Evolutionary conservation across 202 grass and related monocot species (phyloP).

Genomic region (Schoenoplectus tabernaemontani): DNA sequence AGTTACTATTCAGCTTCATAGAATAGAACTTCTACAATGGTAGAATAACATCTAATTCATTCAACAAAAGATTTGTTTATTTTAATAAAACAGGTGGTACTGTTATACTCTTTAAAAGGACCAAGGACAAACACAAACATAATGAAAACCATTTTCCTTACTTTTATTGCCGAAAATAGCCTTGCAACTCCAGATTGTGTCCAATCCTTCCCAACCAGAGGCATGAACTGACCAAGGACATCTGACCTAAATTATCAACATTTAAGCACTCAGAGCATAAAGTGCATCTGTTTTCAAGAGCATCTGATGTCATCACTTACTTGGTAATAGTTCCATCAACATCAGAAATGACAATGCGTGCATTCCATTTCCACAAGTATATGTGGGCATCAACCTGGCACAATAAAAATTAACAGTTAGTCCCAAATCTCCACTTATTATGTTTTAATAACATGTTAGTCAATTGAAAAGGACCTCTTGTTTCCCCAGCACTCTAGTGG

Average conservation of each 20-base stretch:
- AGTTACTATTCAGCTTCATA: background rate
- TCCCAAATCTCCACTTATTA: constrained; percentile 4
- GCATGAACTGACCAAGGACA: constrained; percentile 99
- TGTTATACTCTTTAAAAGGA: background rate
- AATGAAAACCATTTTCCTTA: constrained; percentile 19
- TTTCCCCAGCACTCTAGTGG: constrained; percentile 84
- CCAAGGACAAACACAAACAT: constrained; percentile 1
- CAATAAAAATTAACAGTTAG: constrained; percentile 30
- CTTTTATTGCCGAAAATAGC: constrained; percentile 97
- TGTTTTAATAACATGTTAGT: constrained; percentile 12
- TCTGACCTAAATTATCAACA: constrained; percentile 65
- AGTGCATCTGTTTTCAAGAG: background rate
- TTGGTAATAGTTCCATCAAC: constrained; percentile 98
- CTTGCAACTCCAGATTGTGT: constrained; percentile 90
- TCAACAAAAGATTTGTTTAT: background rate
- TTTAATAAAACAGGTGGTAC: background rate
- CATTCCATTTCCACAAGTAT: constrained; percentile 97
- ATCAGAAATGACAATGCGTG: constrained; percentile 98
- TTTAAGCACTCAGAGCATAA: background rate
- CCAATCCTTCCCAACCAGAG: constrained; percentile 97
- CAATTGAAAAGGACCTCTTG: constrained; percentile 57
- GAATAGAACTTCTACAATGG: background rate
- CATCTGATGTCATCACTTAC: constrained; percentile 34
- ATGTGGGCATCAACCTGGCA: constrained; percentile 95
- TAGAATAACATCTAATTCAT: constrained; percentile 12